Evolutionary conservation across 768 basidiomycete species (phyloP).

Genomic region (Arthromyces matolae): DNA sequence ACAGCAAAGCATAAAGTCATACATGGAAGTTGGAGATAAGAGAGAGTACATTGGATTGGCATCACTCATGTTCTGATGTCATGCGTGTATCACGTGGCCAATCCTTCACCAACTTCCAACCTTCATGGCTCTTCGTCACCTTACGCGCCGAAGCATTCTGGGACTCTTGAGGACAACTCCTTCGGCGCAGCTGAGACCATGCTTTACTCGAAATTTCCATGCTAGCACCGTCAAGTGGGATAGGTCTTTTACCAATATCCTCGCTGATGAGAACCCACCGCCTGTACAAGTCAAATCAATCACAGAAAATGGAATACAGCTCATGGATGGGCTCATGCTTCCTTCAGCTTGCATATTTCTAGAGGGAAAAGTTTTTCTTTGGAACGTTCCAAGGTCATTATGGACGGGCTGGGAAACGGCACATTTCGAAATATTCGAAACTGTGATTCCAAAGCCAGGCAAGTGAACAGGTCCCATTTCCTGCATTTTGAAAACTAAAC

Average conservation of each 20-base stretch:
- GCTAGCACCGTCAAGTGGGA: slow-evolving; percentile 13
- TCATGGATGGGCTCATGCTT: slow-evolving; percentile 76
- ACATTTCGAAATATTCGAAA: slow-evolving; percentile 78
- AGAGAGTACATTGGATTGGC: too few relatives aligned
- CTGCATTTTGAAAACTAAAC: background rate
- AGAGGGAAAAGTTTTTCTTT: slow-evolving; percentile 83
- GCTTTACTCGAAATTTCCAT: slow-evolving; percentile 15
- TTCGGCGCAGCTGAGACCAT: background rate
- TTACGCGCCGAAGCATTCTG: slow-evolving; percentile 6
- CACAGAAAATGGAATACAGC: slow-evolving; percentile 57
- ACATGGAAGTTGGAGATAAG: too few relatives aligned
- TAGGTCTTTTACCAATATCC: slow-evolving; percentile 63
- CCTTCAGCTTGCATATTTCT: slow-evolving; percentile 80
- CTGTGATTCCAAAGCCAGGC: slow-evolving; percentile 86
- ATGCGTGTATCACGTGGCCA: background rate
- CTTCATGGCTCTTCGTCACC: slow-evolving; percentile 11
- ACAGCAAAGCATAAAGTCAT: too few relatives aligned
- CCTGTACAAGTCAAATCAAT: slow-evolving; percentile 72
- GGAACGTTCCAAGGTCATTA: slow-evolving; percentile 70
- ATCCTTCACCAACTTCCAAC: background rate
- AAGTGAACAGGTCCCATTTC: background rate
- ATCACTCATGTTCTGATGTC: too few relatives aligned
- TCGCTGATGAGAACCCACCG: slow-evolving; percentile 64
- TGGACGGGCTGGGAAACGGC: slow-evolving; percentile 73
- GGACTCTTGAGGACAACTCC: background rate